Base-by-base conservation (phyloP, 2,329 filamentous ascomycete species). In the Aspergillus chevalieri region DNA sequence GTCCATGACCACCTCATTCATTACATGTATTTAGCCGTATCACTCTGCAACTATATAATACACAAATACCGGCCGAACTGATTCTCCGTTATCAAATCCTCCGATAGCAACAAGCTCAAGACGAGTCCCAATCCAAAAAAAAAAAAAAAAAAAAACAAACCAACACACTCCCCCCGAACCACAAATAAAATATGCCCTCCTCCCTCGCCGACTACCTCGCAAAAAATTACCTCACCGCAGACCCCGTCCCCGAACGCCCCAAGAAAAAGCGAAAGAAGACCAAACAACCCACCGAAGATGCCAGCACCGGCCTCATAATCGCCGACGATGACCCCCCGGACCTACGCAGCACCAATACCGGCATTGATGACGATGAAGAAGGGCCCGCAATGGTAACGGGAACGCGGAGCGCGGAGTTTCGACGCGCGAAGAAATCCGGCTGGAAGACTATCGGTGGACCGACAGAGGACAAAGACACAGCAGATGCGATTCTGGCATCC, bases 191-290 rank as follows among this genome's bases (percentile, higher is more conserved):
- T 52, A 84, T 85, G 80, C 77, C 74, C 7, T 60, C 61, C 36
- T 56, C 54, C 26, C 79, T 96, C 57, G 85, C 89, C 51, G 83
- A 84, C 64, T 98, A 97, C 65, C 82, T 98, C 33, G 91, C 92
- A 34, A 86, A 89, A 55, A 93, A 90, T 69, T 98, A 98, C 68
- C 84, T 98, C 45, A 87, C 79, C 1, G 83, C 84, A 38, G 82
- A 86, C 57, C 69, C 65, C 1, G 52, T 60, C 2, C 57, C 69
- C 5, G 64, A 70, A 74, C 73, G 70, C 63, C 71, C 69, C 63
- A 83, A 72, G 72, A 84, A 71, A 73, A 83, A 70, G 66, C 74
- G 78, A 61, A 81, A 78, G 75, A 74, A 72, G 54, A 75, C 73
- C 45, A 41, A 41, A 22, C 73, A 76, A 51, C 66, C 73, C 49